Conservation (phyloP, 768 basidiomycete species). For the Xerocomellus intermedius region DNA sequence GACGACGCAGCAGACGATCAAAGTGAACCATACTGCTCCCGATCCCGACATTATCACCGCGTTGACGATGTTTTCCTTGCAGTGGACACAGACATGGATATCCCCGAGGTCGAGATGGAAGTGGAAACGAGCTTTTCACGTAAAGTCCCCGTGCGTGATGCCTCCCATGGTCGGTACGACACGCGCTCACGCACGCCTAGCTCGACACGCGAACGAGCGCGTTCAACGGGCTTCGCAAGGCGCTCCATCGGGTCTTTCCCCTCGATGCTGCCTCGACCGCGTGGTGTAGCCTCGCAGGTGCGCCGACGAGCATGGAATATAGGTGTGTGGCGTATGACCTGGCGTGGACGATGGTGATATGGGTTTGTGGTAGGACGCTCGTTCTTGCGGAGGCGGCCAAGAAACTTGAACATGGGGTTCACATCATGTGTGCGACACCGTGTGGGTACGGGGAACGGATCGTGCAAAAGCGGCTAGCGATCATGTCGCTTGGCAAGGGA, state of each 20-base stretch:
- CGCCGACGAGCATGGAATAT: constrained; percentile 15
- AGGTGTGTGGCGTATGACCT: constrained; percentile 17
- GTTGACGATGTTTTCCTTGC: background rate
- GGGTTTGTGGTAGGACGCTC: constrained; percentile 33
- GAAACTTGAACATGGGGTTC: constrained; percentile 46
- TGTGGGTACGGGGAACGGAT: constrained; percentile 48
- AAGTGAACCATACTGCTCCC: background rate
- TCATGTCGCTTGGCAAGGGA: constrained; percentile 31
- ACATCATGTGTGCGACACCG: constrained; percentile 49
- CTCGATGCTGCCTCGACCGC: constrained; percentile 2
- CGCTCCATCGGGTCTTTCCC: constrained; percentile 31
- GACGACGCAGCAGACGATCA: background rate
- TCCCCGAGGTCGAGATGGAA: constrained; percentile 34
- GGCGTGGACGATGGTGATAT: background rate
- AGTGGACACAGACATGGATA: constrained; percentile 13
- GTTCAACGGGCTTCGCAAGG: constrained; percentile 40
- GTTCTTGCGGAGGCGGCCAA: constrained; percentile 43
- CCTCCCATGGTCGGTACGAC: background rate
- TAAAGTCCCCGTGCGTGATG: constrained; percentile 39
- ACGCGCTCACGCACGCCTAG: constrained; percentile 22
- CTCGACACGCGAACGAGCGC: constrained; percentile 33
- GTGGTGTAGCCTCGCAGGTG: constrained; percentile 28
- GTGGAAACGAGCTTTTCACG: constrained; percentile 41
- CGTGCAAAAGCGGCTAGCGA: constrained; percentile 29
- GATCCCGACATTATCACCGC: background rate